These are phyloP conservation scores for Leonotis leonurus DNA, from an alignment of 257 asterid species.

Conservation along the genomic window DNA sequence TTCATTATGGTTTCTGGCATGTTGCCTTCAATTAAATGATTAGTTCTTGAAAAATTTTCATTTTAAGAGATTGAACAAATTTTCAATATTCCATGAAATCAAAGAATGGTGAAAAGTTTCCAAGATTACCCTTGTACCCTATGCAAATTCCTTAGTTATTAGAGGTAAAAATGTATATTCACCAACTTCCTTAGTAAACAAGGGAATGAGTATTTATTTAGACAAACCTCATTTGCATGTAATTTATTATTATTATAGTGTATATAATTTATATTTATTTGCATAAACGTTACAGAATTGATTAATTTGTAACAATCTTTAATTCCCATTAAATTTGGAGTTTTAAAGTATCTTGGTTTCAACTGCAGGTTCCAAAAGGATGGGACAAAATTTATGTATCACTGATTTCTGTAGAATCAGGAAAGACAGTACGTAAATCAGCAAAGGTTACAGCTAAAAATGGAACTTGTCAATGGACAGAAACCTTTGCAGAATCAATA, in stretches of 20 bases:
- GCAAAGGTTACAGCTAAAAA: slow-evolving; percentile 28
- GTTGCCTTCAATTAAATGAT: background rate
- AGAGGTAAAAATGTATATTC: too few species aligned
- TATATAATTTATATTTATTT: background rate
- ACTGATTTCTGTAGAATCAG: slow-evolving; percentile 32
- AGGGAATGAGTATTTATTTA: too few species aligned
- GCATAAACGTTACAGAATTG: background rate
- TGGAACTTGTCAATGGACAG: slow-evolving; percentile 42
- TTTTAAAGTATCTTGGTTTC: background rate
- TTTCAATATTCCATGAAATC: too few species aligned
- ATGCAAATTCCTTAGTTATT: too few species aligned
- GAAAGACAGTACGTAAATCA: slow-evolving; percentile 27
- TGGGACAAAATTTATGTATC: slow-evolving; percentile 43
- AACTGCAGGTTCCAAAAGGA: slow-evolving; percentile 41
- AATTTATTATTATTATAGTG: background rate
- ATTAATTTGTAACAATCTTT: background rate
- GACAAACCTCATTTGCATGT: background rate
- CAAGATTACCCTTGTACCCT: too few species aligned
- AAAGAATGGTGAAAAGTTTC: too few species aligned
- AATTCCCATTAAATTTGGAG: background rate
- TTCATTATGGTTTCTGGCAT: background rate
- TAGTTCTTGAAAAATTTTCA: background rate
- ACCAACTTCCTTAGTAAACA: too few species aligned
- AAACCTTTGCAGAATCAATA: slow-evolving; percentile 30
- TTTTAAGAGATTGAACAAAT: background rate